Evolutionary conservation across 805 yeast genomes (phyloP), one percentile per base, ranked within the genome.

Genomic region (Wickerhamiella vanderwaltii): DNA sequence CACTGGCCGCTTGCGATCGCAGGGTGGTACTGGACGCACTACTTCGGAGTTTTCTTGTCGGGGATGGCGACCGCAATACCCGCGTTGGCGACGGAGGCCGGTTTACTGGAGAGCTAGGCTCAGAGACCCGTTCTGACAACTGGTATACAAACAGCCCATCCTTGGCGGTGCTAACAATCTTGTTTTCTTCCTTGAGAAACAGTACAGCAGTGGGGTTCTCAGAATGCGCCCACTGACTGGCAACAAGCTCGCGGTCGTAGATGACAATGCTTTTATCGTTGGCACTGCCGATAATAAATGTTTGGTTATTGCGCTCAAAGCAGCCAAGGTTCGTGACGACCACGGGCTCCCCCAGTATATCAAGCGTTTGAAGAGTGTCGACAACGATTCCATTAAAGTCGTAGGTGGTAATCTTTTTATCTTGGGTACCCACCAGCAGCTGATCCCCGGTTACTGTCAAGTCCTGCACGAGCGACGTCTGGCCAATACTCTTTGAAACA

Each of bases 201-300:
- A 47, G 47, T 1, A 77, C 43, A 0, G 72, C 69, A 11, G 71
- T 54, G 4, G 76, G 65, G 1, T 68, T 56, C 29, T 76, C 75
- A 1, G 76, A 66, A 48, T 72, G 77, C 0, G 73, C 87, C 79
- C 80, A 79, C 35, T 65, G 69, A 0, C 68, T 62, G 6, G 72
- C 64, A 7, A 74, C 33, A 7, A 65, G 65, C 38, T 60, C 69
- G 1, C 77, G 79, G 6, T 61, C 62, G 1, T 50, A 69, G 22
- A 65, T 50, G 18, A 81, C 58, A 2, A 79, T 56, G 20, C 80
- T 69, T 53, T 75, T 76, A 54, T 79, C 86, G 0, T 72, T 55
- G 2, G 73, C 60, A 9, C 58, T 43, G 0, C 57, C 65, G 1
- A 56, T 48, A 15, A 62, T 42, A 18, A 41, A 43, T 24, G 16